Conservation (phyloP, 2,329 filamentous ascomycete genomes). For the Xylaria sp. region DNA sequence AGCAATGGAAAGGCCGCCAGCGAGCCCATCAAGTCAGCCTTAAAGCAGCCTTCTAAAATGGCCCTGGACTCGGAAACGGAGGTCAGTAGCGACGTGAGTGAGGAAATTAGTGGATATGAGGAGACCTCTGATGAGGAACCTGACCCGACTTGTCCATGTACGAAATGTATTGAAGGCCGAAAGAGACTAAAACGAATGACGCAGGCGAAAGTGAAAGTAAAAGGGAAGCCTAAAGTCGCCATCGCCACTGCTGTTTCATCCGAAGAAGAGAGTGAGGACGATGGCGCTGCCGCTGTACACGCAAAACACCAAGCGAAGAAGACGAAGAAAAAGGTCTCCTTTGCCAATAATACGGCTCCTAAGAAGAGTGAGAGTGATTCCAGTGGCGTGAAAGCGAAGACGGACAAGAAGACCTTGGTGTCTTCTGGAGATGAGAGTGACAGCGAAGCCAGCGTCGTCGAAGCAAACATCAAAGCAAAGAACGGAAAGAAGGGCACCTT, state of each 20-base stretch:
- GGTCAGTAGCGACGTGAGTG: conserved; percentile 24
- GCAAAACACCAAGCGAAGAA: conserved; percentile 13
- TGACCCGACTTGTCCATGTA: conserved; percentile 45
- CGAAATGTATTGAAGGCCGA: conserved; percentile 39
- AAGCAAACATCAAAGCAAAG: conserved; percentile 1
- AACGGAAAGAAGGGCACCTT: background rate
- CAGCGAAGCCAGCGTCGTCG: conserved; percentile 17
- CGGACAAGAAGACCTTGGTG: conserved; percentile 4
- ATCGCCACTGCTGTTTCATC: background rate
- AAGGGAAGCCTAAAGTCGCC: background rate
- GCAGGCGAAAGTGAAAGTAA: conserved; percentile 31
- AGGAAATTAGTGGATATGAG: conserved; percentile 28
- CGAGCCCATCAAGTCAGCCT: conserved; percentile 44
- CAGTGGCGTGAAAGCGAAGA: background rate
- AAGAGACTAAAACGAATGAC: conserved; percentile 37
- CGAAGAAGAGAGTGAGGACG: conserved; percentile 16
- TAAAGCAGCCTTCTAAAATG: conserved; percentile 21
- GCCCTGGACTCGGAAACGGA: conserved; percentile 24
- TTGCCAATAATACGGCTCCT: conserved; percentile 22
- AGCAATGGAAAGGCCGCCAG: conserved; percentile 28
- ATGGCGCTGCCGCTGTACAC: conserved; percentile 3
- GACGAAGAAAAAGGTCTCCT: conserved; percentile 15
- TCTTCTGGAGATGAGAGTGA: conserved; percentile 20
- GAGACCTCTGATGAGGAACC: conserved; percentile 38
- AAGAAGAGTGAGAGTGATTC: conserved; percentile 20